These are phyloP conservation scores for Ophiostoma sp. DNA, from an alignment of 2,329 filamentous ascomycete species.

Conservation along the genomic window DNA sequence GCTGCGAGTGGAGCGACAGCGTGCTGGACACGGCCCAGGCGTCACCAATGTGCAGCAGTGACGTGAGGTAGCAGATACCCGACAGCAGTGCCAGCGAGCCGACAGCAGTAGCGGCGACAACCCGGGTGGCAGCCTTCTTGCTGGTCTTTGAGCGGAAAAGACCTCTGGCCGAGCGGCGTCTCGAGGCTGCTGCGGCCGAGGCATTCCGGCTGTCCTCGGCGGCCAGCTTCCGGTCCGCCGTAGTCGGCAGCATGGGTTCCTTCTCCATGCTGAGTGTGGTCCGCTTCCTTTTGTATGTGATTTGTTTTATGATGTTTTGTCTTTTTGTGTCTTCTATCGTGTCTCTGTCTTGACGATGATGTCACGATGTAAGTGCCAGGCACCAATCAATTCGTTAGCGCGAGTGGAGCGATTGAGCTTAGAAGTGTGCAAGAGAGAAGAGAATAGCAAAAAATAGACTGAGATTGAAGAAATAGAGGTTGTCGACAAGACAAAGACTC, in stretches of 20 bases:
- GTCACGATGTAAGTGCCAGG: not conserved
- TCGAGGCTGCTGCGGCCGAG: not conserved
- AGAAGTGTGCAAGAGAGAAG: not conserved
- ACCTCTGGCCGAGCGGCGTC: not conserved
- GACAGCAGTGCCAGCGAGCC: constrained; percentile 19
- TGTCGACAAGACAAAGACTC: not conserved
- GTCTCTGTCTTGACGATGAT: not conserved
- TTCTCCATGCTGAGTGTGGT: constrained; percentile 41
- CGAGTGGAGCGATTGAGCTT: not conserved
- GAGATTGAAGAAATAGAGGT: not conserved
- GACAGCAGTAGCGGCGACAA: constrained; percentile 11
- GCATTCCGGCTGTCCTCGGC: constrained; percentile 19
- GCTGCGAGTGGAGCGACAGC: constrained; percentile 20
- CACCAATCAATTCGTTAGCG: not conserved
- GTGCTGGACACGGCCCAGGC: constrained; percentile 15
- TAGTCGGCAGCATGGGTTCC: constrained; percentile 49
- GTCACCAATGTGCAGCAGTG: constrained; percentile 5
- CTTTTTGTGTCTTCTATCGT: not conserved
- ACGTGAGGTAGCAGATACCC: constrained; percentile 17
- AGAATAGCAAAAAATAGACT: not conserved
- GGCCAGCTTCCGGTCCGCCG: constrained; percentile 17
- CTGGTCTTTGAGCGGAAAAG: not conserved
- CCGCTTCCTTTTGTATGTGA: not conserved
- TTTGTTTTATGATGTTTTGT: not conserved
- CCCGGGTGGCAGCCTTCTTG: not conserved